phyloP scores from a whole-genome alignment of 1,284 basidiomycete species.

The Apiotrichum veenhuisii region DNA sequence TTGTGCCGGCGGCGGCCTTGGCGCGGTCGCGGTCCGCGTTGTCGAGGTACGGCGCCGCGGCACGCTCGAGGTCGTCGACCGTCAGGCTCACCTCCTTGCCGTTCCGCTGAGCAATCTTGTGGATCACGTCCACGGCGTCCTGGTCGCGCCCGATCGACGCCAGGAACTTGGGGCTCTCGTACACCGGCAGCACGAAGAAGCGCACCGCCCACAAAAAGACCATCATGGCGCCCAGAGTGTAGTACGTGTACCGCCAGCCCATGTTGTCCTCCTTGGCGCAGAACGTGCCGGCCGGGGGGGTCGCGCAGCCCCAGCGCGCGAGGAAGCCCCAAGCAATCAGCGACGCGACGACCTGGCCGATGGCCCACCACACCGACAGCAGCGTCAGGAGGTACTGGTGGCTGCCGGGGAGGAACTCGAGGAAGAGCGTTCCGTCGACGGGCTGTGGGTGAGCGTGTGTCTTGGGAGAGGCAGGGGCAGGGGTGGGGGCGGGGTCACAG shows the following conservation, averaged over 20 bases:
- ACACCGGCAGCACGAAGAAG: slow-evolving; percentile 50
- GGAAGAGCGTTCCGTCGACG: slow-evolving; percentile 59
- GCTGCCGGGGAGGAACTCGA: slow-evolving; percentile 57
- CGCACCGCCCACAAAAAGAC: slow-evolving; percentile 47
- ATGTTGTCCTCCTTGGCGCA: slow-evolving; percentile 55
- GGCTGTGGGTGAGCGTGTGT: too few relatives aligned
- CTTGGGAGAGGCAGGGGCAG: too few relatives aligned
- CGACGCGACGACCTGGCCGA: slow-evolving; percentile 55
- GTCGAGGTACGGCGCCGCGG: slow-evolving; percentile 36
- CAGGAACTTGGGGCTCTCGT: slow-evolving; percentile 62
- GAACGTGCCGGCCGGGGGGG: slow-evolving; percentile 27
- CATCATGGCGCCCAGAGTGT: slow-evolving; percentile 53
- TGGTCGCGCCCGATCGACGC: slow-evolving; percentile 58
- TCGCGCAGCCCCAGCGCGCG: slow-evolving; percentile 17
- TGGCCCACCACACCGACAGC: slow-evolving; percentile 64
- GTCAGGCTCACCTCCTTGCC: slow-evolving; percentile 54
- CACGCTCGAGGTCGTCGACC: slow-evolving; percentile 51
- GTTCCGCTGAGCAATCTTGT: slow-evolving; percentile 56
- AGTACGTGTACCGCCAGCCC: slow-evolving; percentile 64
- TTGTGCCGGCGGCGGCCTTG: slow-evolving; percentile 20
- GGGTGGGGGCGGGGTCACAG: too few relatives aligned
- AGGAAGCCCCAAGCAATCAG: slow-evolving; percentile 50
- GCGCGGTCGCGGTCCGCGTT: too few relatives aligned
- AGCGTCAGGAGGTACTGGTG: slow-evolving; percentile 63
- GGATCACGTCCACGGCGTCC: slow-evolving; percentile 56